phyloP scores from a whole-genome alignment of 75 land plant genomes.

The Isoetes taiwanensis region DNA sequence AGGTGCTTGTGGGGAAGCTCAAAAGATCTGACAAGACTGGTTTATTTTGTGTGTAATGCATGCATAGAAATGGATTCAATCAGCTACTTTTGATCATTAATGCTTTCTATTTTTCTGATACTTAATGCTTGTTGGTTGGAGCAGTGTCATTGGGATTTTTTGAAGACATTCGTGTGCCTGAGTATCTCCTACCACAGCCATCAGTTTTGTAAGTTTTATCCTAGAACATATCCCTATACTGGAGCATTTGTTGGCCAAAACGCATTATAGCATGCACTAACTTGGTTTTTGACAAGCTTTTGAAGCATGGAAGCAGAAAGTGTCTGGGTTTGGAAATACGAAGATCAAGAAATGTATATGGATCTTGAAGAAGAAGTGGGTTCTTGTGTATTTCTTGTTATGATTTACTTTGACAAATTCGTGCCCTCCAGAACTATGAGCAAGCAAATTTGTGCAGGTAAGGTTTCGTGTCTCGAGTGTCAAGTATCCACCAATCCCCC shows the following conservation, averaged over 20 bases:
- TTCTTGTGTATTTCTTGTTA: too few species aligned
- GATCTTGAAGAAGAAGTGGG: conserved; percentile 65
- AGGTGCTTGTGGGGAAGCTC: conserved; percentile 57
- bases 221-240: too few species aligned
- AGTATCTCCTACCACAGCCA: conserved; percentile 38
- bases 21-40: conserved; percentile 47
- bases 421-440: background rate
- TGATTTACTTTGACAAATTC: background rate
- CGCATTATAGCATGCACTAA: too few species aligned
- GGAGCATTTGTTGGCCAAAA: too few species aligned
- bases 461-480: conserved; percentile 53
- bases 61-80: too few species aligned
- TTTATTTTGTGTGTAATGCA: conserved; percentile 58
- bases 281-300: too few species aligned
- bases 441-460: conserved; percentile 33
- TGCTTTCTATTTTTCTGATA: too few species aligned
- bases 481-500: conserved; percentile 65
- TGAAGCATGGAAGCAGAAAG: conserved; percentile 25
- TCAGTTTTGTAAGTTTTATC: conserved; percentile 31
- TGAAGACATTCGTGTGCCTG: conserved; percentile 56
- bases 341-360: conserved; percentile 32
- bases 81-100: too few species aligned
- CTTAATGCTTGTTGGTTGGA: too few species aligned
- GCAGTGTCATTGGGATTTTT: conserved; percentile 73
- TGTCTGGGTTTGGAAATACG: conserved; percentile 63